Evolutionary conservation across 2,329 filamentous ascomycete genomes (phyloP).

Genomic region (Fusarium coicis): DNA sequence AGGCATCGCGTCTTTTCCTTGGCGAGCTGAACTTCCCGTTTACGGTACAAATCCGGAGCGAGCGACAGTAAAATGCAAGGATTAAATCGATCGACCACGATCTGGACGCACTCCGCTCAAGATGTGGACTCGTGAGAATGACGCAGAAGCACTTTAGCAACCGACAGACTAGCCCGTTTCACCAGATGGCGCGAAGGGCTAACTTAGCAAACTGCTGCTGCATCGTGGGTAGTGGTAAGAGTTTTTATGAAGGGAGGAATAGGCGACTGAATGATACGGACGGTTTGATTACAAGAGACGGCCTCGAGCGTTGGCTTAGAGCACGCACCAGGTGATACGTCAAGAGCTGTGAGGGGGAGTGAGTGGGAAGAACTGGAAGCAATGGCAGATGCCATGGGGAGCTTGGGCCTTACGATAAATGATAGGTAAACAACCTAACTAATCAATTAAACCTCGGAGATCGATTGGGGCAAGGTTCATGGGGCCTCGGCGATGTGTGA

Average conservation of each 20-base stretch:
- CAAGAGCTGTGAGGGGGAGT: neutral
- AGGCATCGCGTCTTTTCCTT: conserved; percentile 41
- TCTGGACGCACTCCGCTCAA: conserved; percentile 50
- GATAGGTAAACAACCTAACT: neutral
- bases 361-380: conserved; percentile 4
- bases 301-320: conserved; percentile 38
- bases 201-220: conserved; percentile 39
- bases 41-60: conserved; percentile 50
- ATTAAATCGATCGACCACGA: conserved; percentile 18
- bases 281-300: conserved; percentile 38
- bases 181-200: conserved; percentile 40
- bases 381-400: conserved; percentile 14
- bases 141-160: conserved; percentile 10
- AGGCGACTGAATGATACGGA: conserved; percentile 35
- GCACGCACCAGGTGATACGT: conserved; percentile 14
- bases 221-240: conserved; percentile 14
- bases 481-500: conserved; percentile 7
- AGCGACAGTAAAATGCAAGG: neutral
- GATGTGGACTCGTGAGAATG: neutral
- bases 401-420: conserved; percentile 6
- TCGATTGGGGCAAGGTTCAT: conserved; percentile 3
- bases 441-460: conserved; percentile 11
- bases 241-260: conserved; percentile 39
- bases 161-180: neutral
- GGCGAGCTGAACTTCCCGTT: conserved; percentile 52